Base-by-base conservation (phyloP, 257 asterid species). In the Hygrophila difformis region DNA sequence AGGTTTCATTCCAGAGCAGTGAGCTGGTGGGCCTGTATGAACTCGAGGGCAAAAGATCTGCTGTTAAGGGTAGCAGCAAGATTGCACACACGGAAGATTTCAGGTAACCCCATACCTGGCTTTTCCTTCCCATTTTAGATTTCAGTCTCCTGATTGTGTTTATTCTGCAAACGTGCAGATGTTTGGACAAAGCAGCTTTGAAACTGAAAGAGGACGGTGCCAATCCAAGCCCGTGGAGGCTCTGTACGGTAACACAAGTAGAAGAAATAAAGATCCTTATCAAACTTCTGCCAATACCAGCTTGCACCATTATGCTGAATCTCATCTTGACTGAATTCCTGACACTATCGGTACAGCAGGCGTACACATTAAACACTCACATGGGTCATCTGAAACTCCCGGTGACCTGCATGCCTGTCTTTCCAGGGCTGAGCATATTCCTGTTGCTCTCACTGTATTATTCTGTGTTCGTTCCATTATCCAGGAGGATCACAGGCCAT, bases 371-470 rank as follows among this genome's bases (percentile, higher is more conserved):
- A 47, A 89, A 89, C 76, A 89, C 98, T 49, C 82, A 66, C 63
- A 75, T 89, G 64, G 96, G 96, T 13, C 71, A 47, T 23, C 69
- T 89, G 50, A 89, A 89, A 62, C 94, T 89, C 53, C 98, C 98
- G 0, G 96, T 89, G 28, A 85, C 94, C 18, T 85, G 96, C 81
- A 89, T 85, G 98, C 98, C 98, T 0, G 98, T 89, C 34, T 89
- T 89, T 57, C 98, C 98, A 0, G 91, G 96, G 28, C 87, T 89
- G 63, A 85, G 96, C 79, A 85, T 89, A 44, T 85, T 89, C 77
- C 56, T 89, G 1, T 39, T 89, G 48, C 94, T 89, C 61, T 82
- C 98, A 5, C 74, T 89, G 9, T 89, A 89, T 29, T 89, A 89
- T 66, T 82, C 96, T 0, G 75, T 79, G 19, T 89, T 85, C 6